Evolutionary conservation across 371 early-diverging fungal genomes (phyloP).

Genomic region (Apophysomyces ossiformis): DNA sequence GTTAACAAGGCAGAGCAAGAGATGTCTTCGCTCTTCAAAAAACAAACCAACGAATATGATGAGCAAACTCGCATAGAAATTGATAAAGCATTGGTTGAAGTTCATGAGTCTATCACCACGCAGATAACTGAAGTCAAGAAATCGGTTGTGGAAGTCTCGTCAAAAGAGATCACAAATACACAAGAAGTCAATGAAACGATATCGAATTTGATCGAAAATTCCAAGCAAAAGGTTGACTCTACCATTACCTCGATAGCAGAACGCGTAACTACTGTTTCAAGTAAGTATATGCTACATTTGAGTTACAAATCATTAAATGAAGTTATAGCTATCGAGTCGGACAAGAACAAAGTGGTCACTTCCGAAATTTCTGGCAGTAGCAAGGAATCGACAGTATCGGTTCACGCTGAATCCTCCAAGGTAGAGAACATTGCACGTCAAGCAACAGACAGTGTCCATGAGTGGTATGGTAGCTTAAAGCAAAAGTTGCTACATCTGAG

Average conservation of each 20-base stretch:
- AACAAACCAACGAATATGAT: conserved; percentile 26
- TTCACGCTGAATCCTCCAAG: neutral
- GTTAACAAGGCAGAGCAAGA: conserved; percentile 21
- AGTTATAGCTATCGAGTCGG: neutral
- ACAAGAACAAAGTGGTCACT: neutral
- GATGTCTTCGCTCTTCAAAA: conserved; percentile 23
- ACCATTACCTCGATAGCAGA: conserved; percentile 24
- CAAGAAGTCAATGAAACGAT: conserved; percentile 24
- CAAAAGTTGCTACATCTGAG: conserved; percentile 1
- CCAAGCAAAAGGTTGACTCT: conserved; percentile 26
- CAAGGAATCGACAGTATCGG: neutral
- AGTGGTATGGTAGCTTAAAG: conserved; percentile 1
- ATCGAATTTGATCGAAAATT: conserved; percentile 17
- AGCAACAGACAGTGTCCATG: conserved; percentile 7
- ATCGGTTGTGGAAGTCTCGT: conserved; percentile 21
- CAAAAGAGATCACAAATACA: conserved; percentile 13
- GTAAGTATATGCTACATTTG: conserved; percentile 19
- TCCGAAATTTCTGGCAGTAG: neutral
- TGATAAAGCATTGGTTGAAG: conserved; percentile 22
- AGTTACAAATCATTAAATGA: neutral
- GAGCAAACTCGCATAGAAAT: conserved; percentile 28
- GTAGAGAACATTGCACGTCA: neutral
- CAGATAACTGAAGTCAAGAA: conserved; percentile 30
- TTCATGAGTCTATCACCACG: conserved; percentile 32
- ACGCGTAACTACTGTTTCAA: conserved; percentile 18